These are phyloP conservation scores for Beauveria sp. DNA, from an alignment of 2,329 filamentous ascomycete genomes.

Conservation along the genomic window DNA sequence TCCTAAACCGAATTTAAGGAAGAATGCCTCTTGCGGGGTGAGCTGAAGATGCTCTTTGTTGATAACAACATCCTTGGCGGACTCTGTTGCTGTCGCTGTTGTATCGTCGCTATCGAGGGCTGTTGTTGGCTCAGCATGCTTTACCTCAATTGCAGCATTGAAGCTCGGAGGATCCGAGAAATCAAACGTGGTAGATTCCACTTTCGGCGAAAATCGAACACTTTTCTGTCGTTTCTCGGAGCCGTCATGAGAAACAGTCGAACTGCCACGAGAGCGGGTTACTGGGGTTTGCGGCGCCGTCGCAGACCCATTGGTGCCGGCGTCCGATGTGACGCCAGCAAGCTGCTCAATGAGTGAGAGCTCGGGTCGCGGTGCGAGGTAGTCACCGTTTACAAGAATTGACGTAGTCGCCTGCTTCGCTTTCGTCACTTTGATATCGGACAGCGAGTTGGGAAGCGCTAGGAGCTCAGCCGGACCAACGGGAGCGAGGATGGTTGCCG, in stretches of 20 bases:
- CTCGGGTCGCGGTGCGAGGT: neutral
- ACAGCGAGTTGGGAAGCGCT: constrained; percentile 46
- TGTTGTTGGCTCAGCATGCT: constrained; percentile 16
- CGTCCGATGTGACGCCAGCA: neutral
- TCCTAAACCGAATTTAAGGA: constrained; percentile 74
- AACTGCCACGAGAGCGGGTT: constrained; percentile 5
- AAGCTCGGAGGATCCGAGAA: constrained; percentile 44
- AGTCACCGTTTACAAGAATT: constrained; percentile 7
- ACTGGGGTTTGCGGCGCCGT: neutral
- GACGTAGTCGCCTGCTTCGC: neutral
- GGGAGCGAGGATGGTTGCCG: constrained; percentile 19
- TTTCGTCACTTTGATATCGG: constrained; percentile 30
- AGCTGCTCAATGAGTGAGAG: constrained; percentile 11
- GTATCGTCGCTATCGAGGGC: constrained; percentile 12
- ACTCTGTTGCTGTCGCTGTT: constrained; percentile 1
- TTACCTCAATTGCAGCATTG: constrained; percentile 19
- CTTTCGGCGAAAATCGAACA: constrained; percentile 61
- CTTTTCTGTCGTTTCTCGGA: constrained; percentile 46
- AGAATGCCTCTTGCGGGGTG: constrained; percentile 85
- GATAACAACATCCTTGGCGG: constrained; percentile 20
- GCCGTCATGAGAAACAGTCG: neutral
- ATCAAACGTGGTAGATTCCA: constrained; percentile 56
- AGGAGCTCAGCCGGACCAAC: constrained; percentile 40
- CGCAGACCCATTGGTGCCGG: neutral
- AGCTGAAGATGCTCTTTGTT: constrained; percentile 83